Evolutionary conservation across 139 green algal species (phyloP).

Genomic region (Penium margaritaceum): DNA sequence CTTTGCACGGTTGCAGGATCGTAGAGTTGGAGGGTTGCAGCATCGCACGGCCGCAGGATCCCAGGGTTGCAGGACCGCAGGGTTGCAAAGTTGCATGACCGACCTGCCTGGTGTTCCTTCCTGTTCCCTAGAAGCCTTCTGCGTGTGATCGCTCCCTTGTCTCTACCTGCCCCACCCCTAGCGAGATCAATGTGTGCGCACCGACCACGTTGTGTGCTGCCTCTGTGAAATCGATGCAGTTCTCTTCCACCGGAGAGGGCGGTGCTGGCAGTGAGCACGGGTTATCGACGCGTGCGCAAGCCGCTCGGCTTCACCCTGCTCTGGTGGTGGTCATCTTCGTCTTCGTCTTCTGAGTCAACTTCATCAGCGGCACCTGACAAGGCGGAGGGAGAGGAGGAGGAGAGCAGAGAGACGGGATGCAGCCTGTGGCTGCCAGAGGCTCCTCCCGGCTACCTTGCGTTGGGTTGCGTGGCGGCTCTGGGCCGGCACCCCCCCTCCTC

Average conservation of each 20-base stretch:
- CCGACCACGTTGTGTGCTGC: too few species aligned
- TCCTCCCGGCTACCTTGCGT: constrained; percentile 67
- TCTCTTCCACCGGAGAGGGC: constrained; percentile 20
- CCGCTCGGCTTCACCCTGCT: constrained; percentile 53
- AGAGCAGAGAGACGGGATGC: neutral
- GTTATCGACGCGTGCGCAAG: constrained; percentile 65
- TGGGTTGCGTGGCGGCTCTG: constrained; percentile 61
- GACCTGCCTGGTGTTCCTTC: too few species aligned
- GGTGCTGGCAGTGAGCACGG: constrained; percentile 63
- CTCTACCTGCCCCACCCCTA: too few species aligned
- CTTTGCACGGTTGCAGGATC: too few species aligned
- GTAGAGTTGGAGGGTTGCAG: too few species aligned
- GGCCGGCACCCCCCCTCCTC: constrained; percentile 1
- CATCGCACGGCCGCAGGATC: too few species aligned
- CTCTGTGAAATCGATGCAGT: too few species aligned
- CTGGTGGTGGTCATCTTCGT: constrained; percentile 46
- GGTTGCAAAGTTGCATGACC: too few species aligned
- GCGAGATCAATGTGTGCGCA: too few species aligned
- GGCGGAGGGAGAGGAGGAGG: neutral
- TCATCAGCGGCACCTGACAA: neutral
- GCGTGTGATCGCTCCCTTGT: too few species aligned
- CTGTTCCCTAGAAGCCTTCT: too few species aligned
- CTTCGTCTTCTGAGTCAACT: neutral
- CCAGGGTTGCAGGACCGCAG: too few species aligned
- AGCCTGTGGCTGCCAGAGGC: constrained; percentile 64